Conservation (phyloP, 257 asterid genomes). For the Solanum rostratum region DNA sequence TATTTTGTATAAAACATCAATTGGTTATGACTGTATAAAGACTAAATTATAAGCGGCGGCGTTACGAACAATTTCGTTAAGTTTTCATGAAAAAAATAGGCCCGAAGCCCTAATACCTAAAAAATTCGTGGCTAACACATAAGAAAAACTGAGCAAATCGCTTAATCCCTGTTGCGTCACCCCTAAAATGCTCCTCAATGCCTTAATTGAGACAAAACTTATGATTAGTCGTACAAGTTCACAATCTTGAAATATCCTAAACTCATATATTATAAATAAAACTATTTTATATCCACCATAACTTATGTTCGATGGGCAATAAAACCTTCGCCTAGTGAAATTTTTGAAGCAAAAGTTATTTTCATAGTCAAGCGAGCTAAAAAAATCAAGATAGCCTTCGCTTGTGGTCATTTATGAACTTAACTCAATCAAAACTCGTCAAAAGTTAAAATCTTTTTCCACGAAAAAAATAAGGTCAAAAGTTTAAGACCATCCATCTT, state of each 20-base stretch:
- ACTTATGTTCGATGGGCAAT: not conserved
- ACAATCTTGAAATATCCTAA: not conserved
- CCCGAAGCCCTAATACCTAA: too few species aligned
- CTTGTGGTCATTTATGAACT: too few species aligned
- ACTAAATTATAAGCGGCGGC: not conserved
- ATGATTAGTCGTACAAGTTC: not conserved
- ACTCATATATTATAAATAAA: not conserved
- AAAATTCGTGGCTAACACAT: too few species aligned
- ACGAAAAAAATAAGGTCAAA: not conserved
- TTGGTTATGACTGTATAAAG: not conserved
- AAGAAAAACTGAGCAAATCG: too few species aligned
- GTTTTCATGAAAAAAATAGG: too few species aligned
- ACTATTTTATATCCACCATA: not conserved
- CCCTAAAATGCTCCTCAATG: too few species aligned
- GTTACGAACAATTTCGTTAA: too few species aligned
- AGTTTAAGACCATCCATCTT: not conserved
- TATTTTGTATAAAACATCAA: not conserved
- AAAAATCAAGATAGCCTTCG: not conserved
- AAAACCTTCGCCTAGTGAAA: not conserved
- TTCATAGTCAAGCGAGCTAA: too few species aligned
- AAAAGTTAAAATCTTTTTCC: not conserved
- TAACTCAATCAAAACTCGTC: too few species aligned
- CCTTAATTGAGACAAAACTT: too few species aligned
- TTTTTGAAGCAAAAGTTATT: not conserved
- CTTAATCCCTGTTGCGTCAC: too few species aligned